These are phyloP conservation scores for Fraxinus ornus DNA, from an alignment of 305 asterid genomes.

Conservation along the genomic window DNA sequence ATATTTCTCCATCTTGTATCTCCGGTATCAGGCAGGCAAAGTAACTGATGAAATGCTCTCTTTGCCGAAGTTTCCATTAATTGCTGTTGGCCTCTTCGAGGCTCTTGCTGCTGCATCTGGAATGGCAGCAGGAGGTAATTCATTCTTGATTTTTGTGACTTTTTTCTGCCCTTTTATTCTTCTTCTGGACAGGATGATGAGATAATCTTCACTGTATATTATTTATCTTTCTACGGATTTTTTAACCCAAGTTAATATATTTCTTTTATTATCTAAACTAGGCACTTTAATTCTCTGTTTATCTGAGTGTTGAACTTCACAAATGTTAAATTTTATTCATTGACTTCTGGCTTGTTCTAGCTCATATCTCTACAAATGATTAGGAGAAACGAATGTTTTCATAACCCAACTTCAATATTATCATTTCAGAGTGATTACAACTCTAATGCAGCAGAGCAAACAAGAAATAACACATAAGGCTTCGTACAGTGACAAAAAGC, in stretches of 20 bases:
- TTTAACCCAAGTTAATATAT: neutral
- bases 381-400: neutral
- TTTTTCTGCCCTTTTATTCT: neutral
- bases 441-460: neutral
- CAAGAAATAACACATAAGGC: neutral
- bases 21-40: slow-evolving; percentile 83
- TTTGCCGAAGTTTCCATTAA: slow-evolving; percentile 75
- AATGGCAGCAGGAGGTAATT: slow-evolving; percentile 1
- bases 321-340: neutral
- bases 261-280: neutral
- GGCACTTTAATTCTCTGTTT: neutral
- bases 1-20: slow-evolving; percentile 75
- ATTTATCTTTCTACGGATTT: neutral
- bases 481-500: neutral
- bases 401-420: neutral
- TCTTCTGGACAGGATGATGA: neutral
- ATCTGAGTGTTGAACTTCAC: neutral
- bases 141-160: neutral
- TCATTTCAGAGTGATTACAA: neutral
- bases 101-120: slow-evolving; percentile 83
- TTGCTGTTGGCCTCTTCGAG: slow-evolving; percentile 87
- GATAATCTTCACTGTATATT: neutral
- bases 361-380: neutral
- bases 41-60: slow-evolving; percentile 94
- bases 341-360: neutral